These are phyloP conservation scores for Yamadazyma sp. DNA, from an alignment of 1,139 yeast species.

Conservation along the genomic window DNA sequence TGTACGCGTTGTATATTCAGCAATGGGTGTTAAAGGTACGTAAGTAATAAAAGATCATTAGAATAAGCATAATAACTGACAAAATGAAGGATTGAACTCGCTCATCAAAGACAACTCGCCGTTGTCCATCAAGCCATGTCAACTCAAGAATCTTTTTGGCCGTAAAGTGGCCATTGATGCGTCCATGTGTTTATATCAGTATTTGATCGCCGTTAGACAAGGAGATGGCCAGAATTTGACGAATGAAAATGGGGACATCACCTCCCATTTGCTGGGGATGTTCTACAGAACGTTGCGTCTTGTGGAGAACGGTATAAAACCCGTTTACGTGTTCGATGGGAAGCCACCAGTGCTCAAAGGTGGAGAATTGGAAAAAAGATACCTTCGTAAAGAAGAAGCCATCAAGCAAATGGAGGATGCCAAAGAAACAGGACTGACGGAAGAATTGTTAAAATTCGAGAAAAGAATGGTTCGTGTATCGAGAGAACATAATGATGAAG, in stretches of 20 bases:
- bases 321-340: slow-evolving; percentile 95
- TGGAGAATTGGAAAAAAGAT: slow-evolving; percentile 87
- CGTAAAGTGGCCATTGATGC: slow-evolving; percentile 91
- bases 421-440: slow-evolving; percentile 79
- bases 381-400: slow-evolving; percentile 81
- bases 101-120: slow-evolving; percentile 91
- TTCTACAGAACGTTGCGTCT: slow-evolving; percentile 88
- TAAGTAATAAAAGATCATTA: slow-evolving; percentile 12
- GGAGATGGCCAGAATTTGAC: slow-evolving; percentile 95
- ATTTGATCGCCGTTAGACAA: slow-evolving; percentile 92
- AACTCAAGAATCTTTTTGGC: slow-evolving; percentile 84
- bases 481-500: slow-evolving; percentile 90
- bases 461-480: slow-evolving; percentile 88
- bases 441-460: slow-evolving; percentile 74
- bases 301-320: slow-evolving; percentile 90
- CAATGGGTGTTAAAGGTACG: slow-evolving; percentile 77
- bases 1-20: neutral
- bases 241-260: slow-evolving; percentile 87
- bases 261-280: slow-evolving; percentile 94
- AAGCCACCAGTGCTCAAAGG: slow-evolving; percentile 91
- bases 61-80: neutral
- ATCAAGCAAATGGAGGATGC: slow-evolving; percentile 67
- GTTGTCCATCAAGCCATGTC: slow-evolving; percentile 69
- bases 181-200: slow-evolving; percentile 93
- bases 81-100: slow-evolving; percentile 59